Conservation (phyloP, 768 basidiomycete genomes). For the Hemileccinum rubropunctum region DNA sequence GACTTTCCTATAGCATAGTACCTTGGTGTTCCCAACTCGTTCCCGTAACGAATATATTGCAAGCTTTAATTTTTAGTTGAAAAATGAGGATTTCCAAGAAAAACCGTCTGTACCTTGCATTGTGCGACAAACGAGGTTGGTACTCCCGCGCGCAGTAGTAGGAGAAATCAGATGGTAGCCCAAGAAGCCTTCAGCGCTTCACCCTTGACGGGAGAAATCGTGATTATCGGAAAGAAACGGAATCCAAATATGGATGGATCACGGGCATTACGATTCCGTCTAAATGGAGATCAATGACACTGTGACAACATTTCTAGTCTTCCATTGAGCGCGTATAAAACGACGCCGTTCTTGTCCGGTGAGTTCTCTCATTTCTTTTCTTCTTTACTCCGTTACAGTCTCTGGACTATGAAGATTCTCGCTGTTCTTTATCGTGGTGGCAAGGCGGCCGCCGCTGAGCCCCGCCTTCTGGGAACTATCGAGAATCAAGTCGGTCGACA, state of each 20-base stretch:
- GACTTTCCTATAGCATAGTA: too few species aligned
- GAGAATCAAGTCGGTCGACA: conserved; percentile 61
- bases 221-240: conserved; percentile 4
- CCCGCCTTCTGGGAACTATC: conserved; percentile 73
- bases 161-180: too few species aligned
- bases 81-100: too few species aligned
- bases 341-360: not conserved
- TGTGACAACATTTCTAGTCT: too few species aligned
- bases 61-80: too few species aligned
- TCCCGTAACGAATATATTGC: too few species aligned
- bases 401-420: conserved; percentile 39
- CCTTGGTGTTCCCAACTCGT: too few species aligned
- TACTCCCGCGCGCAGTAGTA: too few species aligned
- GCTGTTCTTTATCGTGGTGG: conserved; percentile 71
- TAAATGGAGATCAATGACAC: not conserved
- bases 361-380: not conserved
- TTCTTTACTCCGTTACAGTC: not conserved
- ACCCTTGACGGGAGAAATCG: not conserved
- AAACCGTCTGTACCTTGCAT: too few species aligned
- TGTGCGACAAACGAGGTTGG: not conserved
- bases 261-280: too few species aligned
- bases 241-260: not conserved
- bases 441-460: conserved; percentile 62
- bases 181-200: too few species aligned
- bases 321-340: conserved; percentile 1